A percentile compares a stretch with the other conserved stretches of the same genome.
Conservation (phyloP, 352 stramenopile genomes). For the Pythium sp. region DNA sequence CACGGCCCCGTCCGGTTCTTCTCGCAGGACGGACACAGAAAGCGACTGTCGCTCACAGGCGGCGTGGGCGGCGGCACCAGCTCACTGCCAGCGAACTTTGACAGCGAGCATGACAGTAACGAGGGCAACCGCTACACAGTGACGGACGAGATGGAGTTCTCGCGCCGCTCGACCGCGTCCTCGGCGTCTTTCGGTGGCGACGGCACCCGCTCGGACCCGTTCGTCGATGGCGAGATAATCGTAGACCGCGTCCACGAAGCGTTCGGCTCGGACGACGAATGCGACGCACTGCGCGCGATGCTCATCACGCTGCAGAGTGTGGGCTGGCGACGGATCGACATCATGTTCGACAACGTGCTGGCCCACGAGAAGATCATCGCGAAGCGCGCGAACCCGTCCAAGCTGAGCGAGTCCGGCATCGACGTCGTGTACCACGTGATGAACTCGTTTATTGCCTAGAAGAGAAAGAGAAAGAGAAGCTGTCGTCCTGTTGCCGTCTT, state of each 20-base stretch:
- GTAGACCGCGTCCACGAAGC: constrained; percentile 63
- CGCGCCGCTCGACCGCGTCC: constrained; percentile 11
- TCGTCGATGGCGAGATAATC: constrained; percentile 51
- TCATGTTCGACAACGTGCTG: constrained; percentile 63
- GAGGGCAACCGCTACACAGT: constrained; percentile 11
- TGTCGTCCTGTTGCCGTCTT: not conserved
- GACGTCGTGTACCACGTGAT: constrained; percentile 78
- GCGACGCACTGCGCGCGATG: constrained; percentile 73
- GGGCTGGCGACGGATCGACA: constrained; percentile 69
- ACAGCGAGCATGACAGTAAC: constrained; percentile 1
- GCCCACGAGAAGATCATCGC: constrained; percentile 82
- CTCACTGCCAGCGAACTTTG: constrained; percentile 5
- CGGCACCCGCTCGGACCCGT: constrained; percentile 40
- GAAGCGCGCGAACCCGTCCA: constrained; percentile 58
- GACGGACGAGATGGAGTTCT: constrained; percentile 15
- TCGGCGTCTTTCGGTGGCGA: constrained; percentile 18
- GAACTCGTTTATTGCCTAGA: constrained; percentile 61
- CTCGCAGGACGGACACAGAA: constrained; percentile 14
- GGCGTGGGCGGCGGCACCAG: not conserved
- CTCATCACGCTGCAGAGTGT: constrained; percentile 71
- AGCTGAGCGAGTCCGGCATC: constrained; percentile 55
- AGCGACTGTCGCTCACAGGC: constrained; percentile 14
- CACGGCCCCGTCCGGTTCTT: constrained; percentile 28
- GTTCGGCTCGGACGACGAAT: constrained; percentile 57
- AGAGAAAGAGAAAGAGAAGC: constrained; percentile 4